Conservation (phyloP, 345 rosid genomes). For the Gossypium arboreum region DNA sequence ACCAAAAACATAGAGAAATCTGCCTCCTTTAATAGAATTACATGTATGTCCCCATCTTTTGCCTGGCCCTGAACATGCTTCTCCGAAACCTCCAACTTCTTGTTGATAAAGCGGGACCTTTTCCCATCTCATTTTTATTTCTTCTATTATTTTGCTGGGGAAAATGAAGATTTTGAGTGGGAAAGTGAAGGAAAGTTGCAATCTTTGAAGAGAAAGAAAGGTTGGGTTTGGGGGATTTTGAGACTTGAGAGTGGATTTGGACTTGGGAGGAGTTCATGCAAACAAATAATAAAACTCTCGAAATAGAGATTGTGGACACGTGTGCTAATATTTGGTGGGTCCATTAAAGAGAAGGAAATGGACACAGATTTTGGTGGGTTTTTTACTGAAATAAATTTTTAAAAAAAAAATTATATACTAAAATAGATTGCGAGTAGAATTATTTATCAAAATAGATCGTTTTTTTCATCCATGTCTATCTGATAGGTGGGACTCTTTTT, state of each 20-base stretch:
- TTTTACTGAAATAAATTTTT: too few species aligned
- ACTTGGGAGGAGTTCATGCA: constrained; percentile 21
- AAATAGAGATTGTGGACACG: neutral
- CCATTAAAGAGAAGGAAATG: neutral
- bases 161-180: constrained; percentile 16
- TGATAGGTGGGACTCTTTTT: too few species aligned
- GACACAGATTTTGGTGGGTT: neutral
- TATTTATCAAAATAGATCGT: too few species aligned
- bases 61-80: constrained; percentile 55
- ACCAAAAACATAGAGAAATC: constrained; percentile 86
- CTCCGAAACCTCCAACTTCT: neutral
- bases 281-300: constrained; percentile 1
- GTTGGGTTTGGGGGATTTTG: constrained; percentile 2
- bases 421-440: too few species aligned
- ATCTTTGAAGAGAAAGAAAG: constrained; percentile 16
- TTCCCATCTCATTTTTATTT: constrained; percentile 59
- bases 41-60: constrained; percentile 98
- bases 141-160: constrained; percentile 20
- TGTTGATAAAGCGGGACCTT: constrained; percentile 6
- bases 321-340: neutral
- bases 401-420: too few species aligned
- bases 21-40: constrained; percentile 86
- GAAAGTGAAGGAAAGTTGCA: constrained; percentile 30
- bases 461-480: too few species aligned
- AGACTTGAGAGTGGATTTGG: constrained; percentile 23